These are phyloP conservation scores for Chimonanthus praecox DNA, from an alignment of 164 flowering plant species.

Conservation along the genomic window DNA sequence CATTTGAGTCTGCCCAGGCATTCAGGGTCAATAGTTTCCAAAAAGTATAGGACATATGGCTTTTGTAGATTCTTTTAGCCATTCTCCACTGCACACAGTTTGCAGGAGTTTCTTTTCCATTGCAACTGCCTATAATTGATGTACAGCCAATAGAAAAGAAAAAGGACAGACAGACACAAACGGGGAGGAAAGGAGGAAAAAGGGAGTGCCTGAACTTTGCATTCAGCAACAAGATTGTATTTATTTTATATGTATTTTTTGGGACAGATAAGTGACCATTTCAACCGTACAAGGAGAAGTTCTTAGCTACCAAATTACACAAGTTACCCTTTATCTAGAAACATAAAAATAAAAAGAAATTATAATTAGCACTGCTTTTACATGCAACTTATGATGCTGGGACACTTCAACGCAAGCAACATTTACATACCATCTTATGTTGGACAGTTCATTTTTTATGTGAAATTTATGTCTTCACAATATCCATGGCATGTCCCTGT, in stretches of 20 bases:
- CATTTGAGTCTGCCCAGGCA: slow-evolving; percentile 6
- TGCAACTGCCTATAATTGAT: slow-evolving; percentile 31
- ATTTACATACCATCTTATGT: background rate
- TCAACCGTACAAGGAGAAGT: too few species aligned
- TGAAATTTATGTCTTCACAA: too few species aligned
- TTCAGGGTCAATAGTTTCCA: slow-evolving; percentile 8
- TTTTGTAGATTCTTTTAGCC: slow-evolving; percentile 21
- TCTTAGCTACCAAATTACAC: too few species aligned
- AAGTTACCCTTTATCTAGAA: too few species aligned
- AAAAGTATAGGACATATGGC: slow-evolving; percentile 9
- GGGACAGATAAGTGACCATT: too few species aligned
- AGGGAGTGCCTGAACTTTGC: background rate
- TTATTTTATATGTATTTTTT: too few species aligned
- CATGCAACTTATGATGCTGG: background rate
- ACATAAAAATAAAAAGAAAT: too few species aligned
- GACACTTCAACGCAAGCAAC: background rate
- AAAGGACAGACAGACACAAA: background rate
- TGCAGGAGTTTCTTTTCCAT: slow-evolving; percentile 29
- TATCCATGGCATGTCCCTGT: too few species aligned
- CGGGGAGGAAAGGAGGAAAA: background rate
- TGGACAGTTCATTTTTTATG: too few species aligned
- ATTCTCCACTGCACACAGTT: slow-evolving; percentile 36
- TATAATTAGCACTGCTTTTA: too few species aligned
- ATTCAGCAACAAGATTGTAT: background rate
- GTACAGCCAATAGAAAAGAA: background rate